phyloP scores from a whole-genome alignment of 2,329 filamentous ascomycete species.

The Fusarium algeriense region DNA sequence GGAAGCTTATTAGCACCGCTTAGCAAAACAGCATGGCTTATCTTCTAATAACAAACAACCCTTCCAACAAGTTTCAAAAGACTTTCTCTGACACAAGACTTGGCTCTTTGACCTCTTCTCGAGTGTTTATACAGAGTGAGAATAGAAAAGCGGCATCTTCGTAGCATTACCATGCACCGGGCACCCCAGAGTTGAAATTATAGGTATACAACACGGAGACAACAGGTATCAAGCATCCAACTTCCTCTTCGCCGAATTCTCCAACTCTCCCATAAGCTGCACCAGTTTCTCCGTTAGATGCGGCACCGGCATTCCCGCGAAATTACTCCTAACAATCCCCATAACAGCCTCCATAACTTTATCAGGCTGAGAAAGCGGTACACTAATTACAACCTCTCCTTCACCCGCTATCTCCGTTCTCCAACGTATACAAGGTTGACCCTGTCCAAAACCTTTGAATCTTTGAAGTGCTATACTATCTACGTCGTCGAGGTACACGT shows the following conservation, averaged over 20 bases:
- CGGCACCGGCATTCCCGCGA: constrained; percentile 12
- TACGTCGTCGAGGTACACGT: constrained; percentile 14
- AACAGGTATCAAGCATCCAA: constrained; percentile 29
- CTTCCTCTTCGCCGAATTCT: constrained; percentile 34
- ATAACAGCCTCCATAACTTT: constrained; percentile 34
- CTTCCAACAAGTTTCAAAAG: too few relatives aligned
- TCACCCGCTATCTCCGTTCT: constrained; percentile 7
- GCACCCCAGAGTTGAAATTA: too few relatives aligned
- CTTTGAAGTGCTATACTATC: constrained; percentile 21
- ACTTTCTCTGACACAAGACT: too few relatives aligned
- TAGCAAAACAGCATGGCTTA: too few relatives aligned
- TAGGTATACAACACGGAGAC: too few relatives aligned
- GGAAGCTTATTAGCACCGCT: too few relatives aligned
- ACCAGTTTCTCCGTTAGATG: constrained; percentile 31
- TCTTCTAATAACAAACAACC: too few relatives aligned
- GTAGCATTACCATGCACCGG: not conserved
- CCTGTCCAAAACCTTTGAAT: constrained; percentile 33
- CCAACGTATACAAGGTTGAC: constrained; percentile 32
- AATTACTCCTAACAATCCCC: constrained; percentile 21
- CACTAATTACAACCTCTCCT: constrained; percentile 12
- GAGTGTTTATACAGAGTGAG: too few relatives aligned
- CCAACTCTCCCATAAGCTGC: constrained; percentile 34
- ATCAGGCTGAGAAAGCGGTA: constrained; percentile 24
- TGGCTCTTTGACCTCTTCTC: too few relatives aligned
- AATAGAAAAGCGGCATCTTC: not conserved